phyloP scores from a whole-genome alignment of 73 alveolate species.

The Paramecium tetraurelia region DNA sequence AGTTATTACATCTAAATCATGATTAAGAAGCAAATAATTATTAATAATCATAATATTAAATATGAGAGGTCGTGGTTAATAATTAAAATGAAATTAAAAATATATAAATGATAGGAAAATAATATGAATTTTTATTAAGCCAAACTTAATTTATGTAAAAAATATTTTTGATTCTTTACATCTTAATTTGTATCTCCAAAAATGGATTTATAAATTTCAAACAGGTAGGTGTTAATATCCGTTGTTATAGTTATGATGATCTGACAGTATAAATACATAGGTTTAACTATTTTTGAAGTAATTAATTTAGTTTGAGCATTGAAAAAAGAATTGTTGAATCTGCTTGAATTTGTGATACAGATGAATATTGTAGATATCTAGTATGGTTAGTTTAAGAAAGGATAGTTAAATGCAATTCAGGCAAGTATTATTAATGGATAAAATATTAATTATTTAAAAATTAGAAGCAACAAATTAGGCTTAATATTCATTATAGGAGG shows the following conservation, averaged over 20 bases:
- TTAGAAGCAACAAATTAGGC: not conserved
- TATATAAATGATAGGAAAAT: not conserved
- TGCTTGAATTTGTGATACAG: not conserved
- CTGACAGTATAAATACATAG: not conserved
- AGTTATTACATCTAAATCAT: not conserved
- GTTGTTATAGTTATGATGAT: not conserved
- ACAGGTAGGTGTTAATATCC: not conserved
- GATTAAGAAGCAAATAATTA: not conserved
- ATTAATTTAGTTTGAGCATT: not conserved
- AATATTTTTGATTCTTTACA: not conserved
- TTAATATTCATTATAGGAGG: not conserved
- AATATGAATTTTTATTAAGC: not conserved
- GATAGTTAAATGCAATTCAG: not conserved
- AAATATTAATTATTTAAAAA: not conserved
- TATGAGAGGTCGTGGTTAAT: not conserved
- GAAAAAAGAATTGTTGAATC: not conserved
- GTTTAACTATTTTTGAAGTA: not conserved
- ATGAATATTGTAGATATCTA: not conserved
- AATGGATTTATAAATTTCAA: not conserved
- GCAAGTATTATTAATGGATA: not conserved
- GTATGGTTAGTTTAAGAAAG: not conserved
- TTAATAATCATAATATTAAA: not conserved
- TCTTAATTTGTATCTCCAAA: not conserved
- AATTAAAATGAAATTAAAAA: not conserved
- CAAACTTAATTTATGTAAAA: not conserved